Evolutionary conservation across 108 stramenopile species (phyloP), one percentile per base, ranked within the genome.

Genomic region (Skeletonema potamos): DNA sequence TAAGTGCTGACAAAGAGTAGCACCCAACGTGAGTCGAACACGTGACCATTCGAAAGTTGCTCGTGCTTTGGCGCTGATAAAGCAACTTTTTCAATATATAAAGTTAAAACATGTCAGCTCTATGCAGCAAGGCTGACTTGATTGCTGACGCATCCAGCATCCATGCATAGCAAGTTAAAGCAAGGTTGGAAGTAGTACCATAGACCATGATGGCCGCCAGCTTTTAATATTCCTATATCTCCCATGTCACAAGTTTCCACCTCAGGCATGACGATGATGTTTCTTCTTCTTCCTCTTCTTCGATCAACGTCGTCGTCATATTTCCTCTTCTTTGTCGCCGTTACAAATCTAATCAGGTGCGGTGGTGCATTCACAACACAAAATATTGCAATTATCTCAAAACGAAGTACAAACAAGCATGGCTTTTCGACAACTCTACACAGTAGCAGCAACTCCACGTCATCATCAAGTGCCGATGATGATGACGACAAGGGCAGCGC

Each of bases 1-100:
- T 77, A 62, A 68, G 66, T 55, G 81, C 81, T n/a, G n/a, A n/a
- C n/a, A n/a, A 0, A 34, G 20, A 8, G 0, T 22, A 82, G 76
- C 82, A 64, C 72, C 76, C 64, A 77, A 82, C 76, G 76, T 77
- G 82, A 77, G 70, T 82, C 82, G 76, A 82, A 82, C 82, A 77
- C 76, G 76, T 82, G 82, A 82, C 82, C 82, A 82, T 78, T 82
- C 75, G 75, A 82, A 82, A 5, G 39, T 41, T 62, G 77, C 20
- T 51, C 22, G 9, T 0, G 10, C 39, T 41, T 41, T 13, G 15
- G 15, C n/a, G 36, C 10, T 2, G 1, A 8, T 13, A 3, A 41
- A n/a, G 15, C 0, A 0, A 4, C 0, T n/a, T 41, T 41, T 41
- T n/a, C 0, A 1, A 0, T 6, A 4, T 41, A 41, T 41, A 41